Base-by-base conservation (phyloP, 129 eudicot species). In the Pittosporum tobira region DNA sequence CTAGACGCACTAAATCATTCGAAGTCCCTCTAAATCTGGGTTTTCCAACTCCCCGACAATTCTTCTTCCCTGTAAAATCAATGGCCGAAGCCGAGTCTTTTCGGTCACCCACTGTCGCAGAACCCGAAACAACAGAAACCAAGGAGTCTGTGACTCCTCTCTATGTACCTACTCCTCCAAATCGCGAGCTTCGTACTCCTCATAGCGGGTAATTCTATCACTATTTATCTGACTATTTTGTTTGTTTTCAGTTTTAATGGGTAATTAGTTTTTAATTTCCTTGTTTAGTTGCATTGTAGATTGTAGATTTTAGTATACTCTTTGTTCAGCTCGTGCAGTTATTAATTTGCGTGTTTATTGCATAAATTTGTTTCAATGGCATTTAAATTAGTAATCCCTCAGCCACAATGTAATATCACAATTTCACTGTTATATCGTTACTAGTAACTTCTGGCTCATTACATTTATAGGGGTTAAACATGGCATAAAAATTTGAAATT, bases 181-280 rank as follows among this genome's bases (percentile, higher is more conserved):
- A 89, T 75, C 93, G 97, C 42, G 42, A 68, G 18, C 81, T 80
- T 63, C 93, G 97, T 53, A 82, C 97, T 37, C 97, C 95, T 80
- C 95, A 89, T 51, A 89, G 97, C 84, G 97, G 97, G 97, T 88
- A 54, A 57, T 54, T 59, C 14, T 12, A 31, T 2, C n/a, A n/a
- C 42, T 30, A 1, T 15, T 11, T 3, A n/a, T 18, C 42, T n/a
- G n/a, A 18, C 16, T 13, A 44, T 11, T 23, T 31, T 4, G 18
- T n/a, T 45, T 9, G 16, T 34, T 4, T 22, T 37, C 11, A 30
- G 3, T 4, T 11, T 19, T 16, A 5, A 18, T n/a, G 16, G 3
- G 46, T 30, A 2, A 24, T 6, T 4, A 6, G 40, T 34, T 34
- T 34, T 9, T 34, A 6, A 34, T 34, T 34, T 34, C 40, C 40